These are phyloP conservation scores for Cystobasidium ongulense DNA, from an alignment of 768 basidiomycete species.

Conservation along the genomic window DNA sequence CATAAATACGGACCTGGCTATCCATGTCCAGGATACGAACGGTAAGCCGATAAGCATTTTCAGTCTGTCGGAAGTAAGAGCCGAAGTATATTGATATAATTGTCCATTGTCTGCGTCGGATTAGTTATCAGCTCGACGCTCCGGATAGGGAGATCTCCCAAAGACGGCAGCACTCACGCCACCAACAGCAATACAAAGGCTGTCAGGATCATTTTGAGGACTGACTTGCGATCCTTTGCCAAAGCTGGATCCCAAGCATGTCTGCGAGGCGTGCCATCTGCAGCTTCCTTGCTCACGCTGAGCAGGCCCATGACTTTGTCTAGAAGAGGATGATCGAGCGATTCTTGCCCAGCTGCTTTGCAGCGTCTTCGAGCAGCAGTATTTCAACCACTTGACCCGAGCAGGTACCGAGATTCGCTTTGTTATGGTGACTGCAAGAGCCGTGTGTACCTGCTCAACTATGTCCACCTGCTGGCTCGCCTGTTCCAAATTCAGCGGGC, in stretches of 20 bases:
- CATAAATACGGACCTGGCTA: neutral
- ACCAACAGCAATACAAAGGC: neutral
- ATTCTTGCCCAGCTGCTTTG: neutral
- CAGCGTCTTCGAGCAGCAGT: neutral
- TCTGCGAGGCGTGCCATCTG: conserved; percentile 36
- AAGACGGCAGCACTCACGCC: neutral
- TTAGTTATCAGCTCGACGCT: neutral
- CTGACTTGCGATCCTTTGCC: conserved; percentile 37
- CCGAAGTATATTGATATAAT: conserved; percentile 44
- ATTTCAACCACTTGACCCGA: no score
- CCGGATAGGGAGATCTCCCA: neutral
- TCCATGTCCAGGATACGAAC: conserved; percentile 45
- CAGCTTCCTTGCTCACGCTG: conserved; percentile 32
- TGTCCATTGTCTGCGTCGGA: conserved; percentile 29
- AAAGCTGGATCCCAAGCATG: conserved; percentile 36
- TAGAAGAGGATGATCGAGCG: conserved; percentile 17
- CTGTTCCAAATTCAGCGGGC: neutral
- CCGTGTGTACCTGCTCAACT: neutral
- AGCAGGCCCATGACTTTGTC: conserved; percentile 23
- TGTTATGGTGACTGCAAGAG: neutral
- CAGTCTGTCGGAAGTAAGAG: conserved; percentile 43
- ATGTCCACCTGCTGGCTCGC: neutral
- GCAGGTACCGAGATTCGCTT: neutral
- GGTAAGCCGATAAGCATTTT: conserved; percentile 42
- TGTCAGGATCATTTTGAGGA: conserved; percentile 35